phyloP scores from a whole-genome alignment of 2,329 filamentous ascomycete species.

The Westerdykella aurantiaca region DNA sequence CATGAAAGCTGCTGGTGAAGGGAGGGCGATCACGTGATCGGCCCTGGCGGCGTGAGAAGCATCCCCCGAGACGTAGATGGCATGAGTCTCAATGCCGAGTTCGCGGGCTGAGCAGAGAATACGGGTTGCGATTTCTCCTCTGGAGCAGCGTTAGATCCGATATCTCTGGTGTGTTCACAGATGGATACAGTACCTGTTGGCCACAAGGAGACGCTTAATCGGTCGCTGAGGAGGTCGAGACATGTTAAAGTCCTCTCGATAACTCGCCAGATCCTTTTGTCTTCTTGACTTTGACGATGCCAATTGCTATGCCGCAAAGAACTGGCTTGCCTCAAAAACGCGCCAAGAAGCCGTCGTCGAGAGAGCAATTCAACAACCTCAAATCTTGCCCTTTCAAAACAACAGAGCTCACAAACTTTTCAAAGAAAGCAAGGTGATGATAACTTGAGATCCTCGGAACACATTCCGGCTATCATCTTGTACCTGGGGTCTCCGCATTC shows the following conservation, averaged over 20 bases:
- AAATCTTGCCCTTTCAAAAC: neutral
- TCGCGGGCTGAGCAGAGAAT: conserved; percentile 57
- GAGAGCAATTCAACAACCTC: neutral
- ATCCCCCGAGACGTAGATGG: conserved; percentile 53
- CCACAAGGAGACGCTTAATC: conserved; percentile 49
- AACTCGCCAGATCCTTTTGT: neutral
- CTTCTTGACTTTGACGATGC: neutral
- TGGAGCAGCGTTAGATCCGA: conserved; percentile 17
- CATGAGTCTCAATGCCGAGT: conserved; percentile 51
- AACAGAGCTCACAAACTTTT: neutral
- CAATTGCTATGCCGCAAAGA: neutral
- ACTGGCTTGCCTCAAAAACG: conserved; percentile 10
- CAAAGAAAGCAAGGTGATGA: neutral
- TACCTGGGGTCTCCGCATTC: neutral
- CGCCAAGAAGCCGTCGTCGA: conserved; percentile 1
- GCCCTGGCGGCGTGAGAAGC: conserved; percentile 50
- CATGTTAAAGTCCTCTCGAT: conserved; percentile 8
- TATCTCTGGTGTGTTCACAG: neutral
- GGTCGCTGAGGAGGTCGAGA: conserved; percentile 23
- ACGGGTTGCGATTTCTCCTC: conserved; percentile 60
- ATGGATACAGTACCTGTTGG: conserved; percentile 43
- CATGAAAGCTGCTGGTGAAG: conserved; percentile 50
- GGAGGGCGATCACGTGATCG: conserved; percentile 46
- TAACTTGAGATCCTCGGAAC: neutral
- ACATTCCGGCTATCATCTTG: neutral